phyloP scores from a whole-genome alignment of 1,139 yeast species.

The Saccharomyces hybrid region DNA sequence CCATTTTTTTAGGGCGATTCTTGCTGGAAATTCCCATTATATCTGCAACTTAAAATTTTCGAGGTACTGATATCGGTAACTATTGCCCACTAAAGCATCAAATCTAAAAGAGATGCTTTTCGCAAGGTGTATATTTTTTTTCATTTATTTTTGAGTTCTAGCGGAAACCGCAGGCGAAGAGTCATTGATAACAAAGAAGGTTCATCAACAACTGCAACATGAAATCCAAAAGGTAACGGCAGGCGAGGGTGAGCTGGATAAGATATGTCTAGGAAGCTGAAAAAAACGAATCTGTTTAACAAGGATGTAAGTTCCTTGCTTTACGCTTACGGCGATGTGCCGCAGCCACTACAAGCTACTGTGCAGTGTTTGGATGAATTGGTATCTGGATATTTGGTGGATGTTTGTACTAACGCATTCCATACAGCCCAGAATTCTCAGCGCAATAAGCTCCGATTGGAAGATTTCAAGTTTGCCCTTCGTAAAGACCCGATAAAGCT shows the following conservation, averaged over 20 bases:
- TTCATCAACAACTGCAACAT: neutral
- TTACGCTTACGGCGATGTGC: conserved; percentile 82
- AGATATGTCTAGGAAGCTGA: conserved; percentile 30
- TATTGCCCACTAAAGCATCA: neutral
- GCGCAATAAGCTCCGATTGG: conserved; percentile 71
- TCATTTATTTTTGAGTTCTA: neutral
- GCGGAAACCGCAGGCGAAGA: conserved; percentile 1
- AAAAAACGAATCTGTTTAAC: conserved; percentile 43
- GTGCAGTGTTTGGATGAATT: conserved; percentile 77
- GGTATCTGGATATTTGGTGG: conserved; percentile 68
- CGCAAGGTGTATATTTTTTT: neutral
- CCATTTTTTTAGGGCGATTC: conserved; percentile 3
- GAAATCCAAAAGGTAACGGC: neutral
- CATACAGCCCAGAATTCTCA: conserved; percentile 51
- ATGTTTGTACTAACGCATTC: conserved; percentile 44
- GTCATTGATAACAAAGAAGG: neutral
- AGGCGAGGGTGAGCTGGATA: neutral
- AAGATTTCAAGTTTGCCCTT: conserved; percentile 80
- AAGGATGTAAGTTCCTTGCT: conserved; percentile 66
- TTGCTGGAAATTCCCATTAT: conserved; percentile 3
- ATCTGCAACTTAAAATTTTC: neutral
- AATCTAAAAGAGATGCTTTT: neutral
- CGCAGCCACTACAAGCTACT: conserved; percentile 69
- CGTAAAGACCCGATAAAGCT: conserved; percentile 76
- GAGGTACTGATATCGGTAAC: neutral